Conservation (phyloP, 192 early-diverging fungal genomes). For the Phycomyces blakesleeanus region DNA sequence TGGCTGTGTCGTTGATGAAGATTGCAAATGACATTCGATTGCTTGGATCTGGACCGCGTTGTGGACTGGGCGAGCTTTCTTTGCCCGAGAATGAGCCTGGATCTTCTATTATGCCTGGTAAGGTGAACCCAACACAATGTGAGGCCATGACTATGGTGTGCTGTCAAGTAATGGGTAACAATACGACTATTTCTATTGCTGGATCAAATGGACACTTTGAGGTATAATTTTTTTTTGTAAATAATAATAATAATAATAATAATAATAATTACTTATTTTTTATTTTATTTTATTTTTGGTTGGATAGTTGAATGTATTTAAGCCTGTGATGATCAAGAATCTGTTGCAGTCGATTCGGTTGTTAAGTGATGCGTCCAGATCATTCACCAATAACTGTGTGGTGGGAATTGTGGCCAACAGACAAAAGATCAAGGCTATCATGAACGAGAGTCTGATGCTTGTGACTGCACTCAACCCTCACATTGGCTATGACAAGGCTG, state of each 20-base stretch:
- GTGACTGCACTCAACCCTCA: constrained; percentile 97
- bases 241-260: background rate
- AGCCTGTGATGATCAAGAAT: constrained; percentile 97
- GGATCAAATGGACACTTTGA: constrained; percentile 97
- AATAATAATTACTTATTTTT: background rate
- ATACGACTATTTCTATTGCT: constrained; percentile 84
- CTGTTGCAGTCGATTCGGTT: constrained; percentile 88
- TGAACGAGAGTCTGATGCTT: constrained; percentile 88
- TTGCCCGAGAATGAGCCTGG: constrained; percentile 99
- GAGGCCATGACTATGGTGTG: constrained; percentile 99
- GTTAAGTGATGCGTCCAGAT: constrained; percentile 72
- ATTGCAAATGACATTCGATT: constrained; percentile 97
- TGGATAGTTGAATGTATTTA: constrained; percentile 91
- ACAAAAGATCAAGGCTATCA: constrained; percentile 72
- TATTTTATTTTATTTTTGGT: background rate
- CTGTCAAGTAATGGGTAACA: constrained; percentile 97
- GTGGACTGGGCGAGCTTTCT: constrained; percentile 92
- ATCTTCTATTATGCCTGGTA: constrained; percentile 98
- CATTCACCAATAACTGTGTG: constrained; percentile 93
- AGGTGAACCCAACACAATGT: constrained; percentile 99
- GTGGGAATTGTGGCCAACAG: constrained; percentile 88
- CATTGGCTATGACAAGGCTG: constrained; percentile 87
- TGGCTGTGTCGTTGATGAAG: constrained; percentile 94
- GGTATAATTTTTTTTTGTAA: constrained; percentile 35
- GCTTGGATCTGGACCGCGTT: constrained; percentile 92